A percentile compares a stretch with the other conserved stretches of the same genome.
phyloP scores from a whole-genome alignment of 2,329 filamentous ascomycete genomes.

The Septoria petroselini region DNA sequence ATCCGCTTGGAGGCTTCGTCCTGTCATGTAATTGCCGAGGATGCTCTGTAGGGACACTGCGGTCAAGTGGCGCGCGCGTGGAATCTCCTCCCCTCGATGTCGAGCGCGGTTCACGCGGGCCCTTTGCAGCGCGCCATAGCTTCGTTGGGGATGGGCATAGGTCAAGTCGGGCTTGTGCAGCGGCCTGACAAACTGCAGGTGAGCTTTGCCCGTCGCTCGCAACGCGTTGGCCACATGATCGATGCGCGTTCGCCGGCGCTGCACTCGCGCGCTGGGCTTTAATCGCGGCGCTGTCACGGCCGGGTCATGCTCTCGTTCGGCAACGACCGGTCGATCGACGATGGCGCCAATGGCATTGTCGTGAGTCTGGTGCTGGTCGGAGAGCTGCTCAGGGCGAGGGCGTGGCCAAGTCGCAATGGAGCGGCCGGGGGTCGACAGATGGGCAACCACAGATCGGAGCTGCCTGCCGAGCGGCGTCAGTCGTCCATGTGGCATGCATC shows the following conservation, averaged over 20 bases:
- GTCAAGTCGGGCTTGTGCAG: conserved; percentile 2
- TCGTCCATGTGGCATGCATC: conserved; percentile 38
- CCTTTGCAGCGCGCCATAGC: not conserved
- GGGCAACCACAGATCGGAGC: conserved; percentile 32
- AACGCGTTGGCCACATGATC: conserved; percentile 14
- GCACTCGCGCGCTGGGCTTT: not conserved
- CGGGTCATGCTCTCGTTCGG: not conserved
- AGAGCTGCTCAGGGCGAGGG: no score
- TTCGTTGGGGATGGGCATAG: conserved; percentile 10
- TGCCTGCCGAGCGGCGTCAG: conserved; percentile 37
- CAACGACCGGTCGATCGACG: no score
- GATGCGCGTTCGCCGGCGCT: conserved; percentile 9
- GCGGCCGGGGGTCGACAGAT: conserved; percentile 6
- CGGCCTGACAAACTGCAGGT: not conserved
- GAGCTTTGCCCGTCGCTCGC: not conserved
- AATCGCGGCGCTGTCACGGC: not conserved
- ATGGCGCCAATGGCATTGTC: no score
- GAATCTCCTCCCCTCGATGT: not conserved
- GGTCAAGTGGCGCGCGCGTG: not conserved
- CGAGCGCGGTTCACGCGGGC: not conserved
- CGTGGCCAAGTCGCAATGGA: not conserved
- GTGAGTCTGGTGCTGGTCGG: not conserved
- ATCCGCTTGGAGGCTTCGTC: conserved; percentile 5
- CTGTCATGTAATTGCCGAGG: conserved; percentile 10
- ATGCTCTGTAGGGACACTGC: conserved; percentile 9